Conservation (phyloP, 495 filamentous ascomycete genomes). For the Talaromyces trachyspermus region DNA sequence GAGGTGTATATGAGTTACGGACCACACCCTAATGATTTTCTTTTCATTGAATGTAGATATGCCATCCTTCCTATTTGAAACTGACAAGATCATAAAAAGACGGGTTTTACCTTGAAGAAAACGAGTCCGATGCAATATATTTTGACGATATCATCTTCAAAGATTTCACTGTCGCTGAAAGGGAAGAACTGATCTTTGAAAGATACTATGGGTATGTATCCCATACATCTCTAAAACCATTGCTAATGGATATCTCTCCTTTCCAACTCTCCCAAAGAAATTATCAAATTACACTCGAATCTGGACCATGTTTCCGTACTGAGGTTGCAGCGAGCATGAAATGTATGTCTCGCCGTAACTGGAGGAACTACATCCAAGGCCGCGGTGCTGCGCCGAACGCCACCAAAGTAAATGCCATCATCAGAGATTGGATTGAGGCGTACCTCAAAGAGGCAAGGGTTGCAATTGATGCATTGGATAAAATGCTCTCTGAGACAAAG, state of each 20-base stretch:
- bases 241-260: too few relatives aligned
- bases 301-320: constrained; percentile 61
- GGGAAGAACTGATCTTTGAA: constrained; percentile 42
- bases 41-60: constrained; percentile 63
- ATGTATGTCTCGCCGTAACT: constrained; percentile 37
- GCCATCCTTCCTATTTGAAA: constrained; percentile 8
- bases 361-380: constrained; percentile 40
- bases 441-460: constrained; percentile 31
- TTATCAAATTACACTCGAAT: constrained; percentile 52
- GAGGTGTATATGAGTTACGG: constrained; percentile 81
- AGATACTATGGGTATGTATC: constrained; percentile 54
- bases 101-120: constrained; percentile 66
- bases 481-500: constrained; percentile 17
- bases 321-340: constrained; percentile 56
- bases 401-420: constrained; percentile 25
- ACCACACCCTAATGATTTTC: constrained; percentile 69
- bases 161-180: constrained; percentile 36
- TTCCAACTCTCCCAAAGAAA: constrained; percentile 29
- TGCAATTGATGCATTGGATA: constrained; percentile 28
- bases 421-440: constrained; percentile 30
- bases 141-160: constrained; percentile 62
- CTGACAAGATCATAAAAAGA: constrained; percentile 31
- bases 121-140: constrained; percentile 58
- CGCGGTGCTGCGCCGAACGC: constrained; percentile 21
- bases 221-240: not conserved